Evolutionary conservation across 2,329 filamentous ascomycete species (phyloP).

Genomic region (Ophiostoma piceae): DNA sequence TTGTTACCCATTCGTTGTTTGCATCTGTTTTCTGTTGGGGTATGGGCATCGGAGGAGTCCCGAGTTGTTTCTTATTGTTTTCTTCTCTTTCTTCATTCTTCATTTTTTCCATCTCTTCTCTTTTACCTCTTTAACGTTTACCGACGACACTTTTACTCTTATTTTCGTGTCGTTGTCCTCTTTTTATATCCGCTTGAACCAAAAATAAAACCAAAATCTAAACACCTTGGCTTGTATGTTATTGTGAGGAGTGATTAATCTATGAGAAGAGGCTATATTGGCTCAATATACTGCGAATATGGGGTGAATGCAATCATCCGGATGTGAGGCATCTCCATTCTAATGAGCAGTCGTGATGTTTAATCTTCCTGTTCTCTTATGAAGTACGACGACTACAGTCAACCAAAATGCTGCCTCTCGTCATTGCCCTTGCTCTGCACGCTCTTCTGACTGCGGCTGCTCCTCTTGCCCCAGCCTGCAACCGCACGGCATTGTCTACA

Average conservation of each 20-base stretch:
- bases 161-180: neutral
- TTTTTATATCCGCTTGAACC: conserved; percentile 6
- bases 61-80: neutral
- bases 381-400: no score
- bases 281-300: neutral
- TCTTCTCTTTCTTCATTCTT: neutral
- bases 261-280: neutral
- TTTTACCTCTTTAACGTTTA: neutral
- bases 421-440: neutral
- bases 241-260: neutral
- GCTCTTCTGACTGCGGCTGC: neutral
- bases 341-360: neutral
- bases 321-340: neutral
- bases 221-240: neutral
- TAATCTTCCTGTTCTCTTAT: neutral
- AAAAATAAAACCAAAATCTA: neutral
- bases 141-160: neutral
- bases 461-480: neutral
- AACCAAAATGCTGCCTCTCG: neutral
- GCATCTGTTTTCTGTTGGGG: neutral
- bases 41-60: neutral
- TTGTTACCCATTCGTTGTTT: conserved; percentile 10
- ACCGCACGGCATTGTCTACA: neutral
- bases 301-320: neutral
- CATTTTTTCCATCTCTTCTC: neutral